A percentile compares a stretch with the other conserved stretches of the same genome.
phyloP scores from a whole-genome alignment of 768 basidiomycete genomes.

The Panaeolus papilionaceus region DNA sequence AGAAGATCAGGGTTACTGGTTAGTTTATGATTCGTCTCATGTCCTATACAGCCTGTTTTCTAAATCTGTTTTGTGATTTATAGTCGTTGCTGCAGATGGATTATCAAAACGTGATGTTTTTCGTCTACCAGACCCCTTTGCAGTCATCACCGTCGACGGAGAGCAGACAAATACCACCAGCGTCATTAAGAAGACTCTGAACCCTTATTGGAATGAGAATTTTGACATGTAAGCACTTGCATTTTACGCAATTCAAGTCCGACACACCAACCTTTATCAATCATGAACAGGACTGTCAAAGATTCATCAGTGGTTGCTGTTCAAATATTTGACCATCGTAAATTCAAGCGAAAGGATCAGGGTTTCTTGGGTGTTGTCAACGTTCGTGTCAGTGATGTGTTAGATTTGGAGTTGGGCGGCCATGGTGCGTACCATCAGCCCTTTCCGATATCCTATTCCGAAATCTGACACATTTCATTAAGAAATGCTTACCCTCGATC shows the following conservation, averaged over 20 bases:
- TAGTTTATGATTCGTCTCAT: conserved; percentile 24
- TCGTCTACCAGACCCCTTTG: conserved; percentile 96
- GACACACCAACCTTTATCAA: conserved; percentile 20
- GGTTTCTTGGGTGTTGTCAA: conserved; percentile 99
- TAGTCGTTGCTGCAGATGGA: conserved; percentile 95
- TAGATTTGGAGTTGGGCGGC: conserved; percentile 91
- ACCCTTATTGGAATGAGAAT: conserved; percentile 97
- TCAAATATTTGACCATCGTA: conserved; percentile 99
- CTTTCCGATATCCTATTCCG: conserved; percentile 3
- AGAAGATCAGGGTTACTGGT: conserved; percentile 86
- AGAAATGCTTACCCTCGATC: conserved; percentile 97
- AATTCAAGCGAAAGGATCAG: conserved; percentile 98
- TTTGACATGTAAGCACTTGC: conserved; percentile 84
- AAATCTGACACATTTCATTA: conserved; percentile 18
- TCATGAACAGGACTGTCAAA: conserved; percentile 77
- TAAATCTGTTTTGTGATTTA: conserved; percentile 21
- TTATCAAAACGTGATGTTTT: conserved; percentile 95
- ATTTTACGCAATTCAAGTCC: conserved; percentile 2
- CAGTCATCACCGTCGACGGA: conserved; percentile 97
- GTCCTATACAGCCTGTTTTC: background rate
- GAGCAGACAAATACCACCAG: conserved; percentile 97
- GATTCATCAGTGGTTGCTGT: conserved; percentile 98
- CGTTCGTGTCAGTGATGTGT: conserved; percentile 85
- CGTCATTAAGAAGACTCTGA: conserved; percentile 94
- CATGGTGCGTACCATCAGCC: conserved; percentile 70